Evolutionary conservation across 345 rosid species (phyloP).

Genomic region (Sapria himalayana): DNA sequence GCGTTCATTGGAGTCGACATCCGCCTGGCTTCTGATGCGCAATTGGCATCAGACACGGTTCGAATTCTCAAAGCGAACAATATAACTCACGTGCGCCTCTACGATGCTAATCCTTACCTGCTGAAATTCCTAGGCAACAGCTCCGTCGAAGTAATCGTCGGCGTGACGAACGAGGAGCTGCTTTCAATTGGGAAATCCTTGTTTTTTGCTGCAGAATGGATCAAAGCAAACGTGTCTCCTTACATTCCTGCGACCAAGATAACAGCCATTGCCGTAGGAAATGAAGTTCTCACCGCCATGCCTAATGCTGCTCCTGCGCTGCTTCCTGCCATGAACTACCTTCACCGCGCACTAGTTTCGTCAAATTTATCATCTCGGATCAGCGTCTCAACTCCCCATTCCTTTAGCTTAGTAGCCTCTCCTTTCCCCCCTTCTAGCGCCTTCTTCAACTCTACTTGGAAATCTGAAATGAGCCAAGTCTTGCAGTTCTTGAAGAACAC

Average conservation of each 20-base stretch:
- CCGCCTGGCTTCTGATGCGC: conserved; percentile 51
- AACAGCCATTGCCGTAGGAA: conserved; percentile 87
- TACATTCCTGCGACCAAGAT: conserved; percentile 80
- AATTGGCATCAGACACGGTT: conserved; percentile 49
- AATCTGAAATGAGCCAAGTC: conserved; percentile 54
- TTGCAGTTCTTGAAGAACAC: conserved; percentile 92
- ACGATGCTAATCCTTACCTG: conserved; percentile 66
- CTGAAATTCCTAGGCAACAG: conserved; percentile 72
- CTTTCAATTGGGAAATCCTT: conserved; percentile 62
- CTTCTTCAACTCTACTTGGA: conserved; percentile 51
- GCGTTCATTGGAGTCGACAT: no score
- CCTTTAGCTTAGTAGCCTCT: conserved; percentile 64
- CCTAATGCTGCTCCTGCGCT: conserved; percentile 64
- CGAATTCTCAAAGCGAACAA: conserved; percentile 30
- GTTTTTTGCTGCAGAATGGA: conserved; percentile 71
- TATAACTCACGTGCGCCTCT: conserved; percentile 77
- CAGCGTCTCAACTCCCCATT: conserved; percentile 69
- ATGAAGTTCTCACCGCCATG: conserved; percentile 56
- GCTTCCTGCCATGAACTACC: conserved; percentile 61
- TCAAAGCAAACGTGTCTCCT: conserved; percentile 58
- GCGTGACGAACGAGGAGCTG: conserved; percentile 62
- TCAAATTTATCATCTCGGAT: conserved; percentile 52
- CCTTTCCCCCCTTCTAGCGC: conserved; percentile 94
- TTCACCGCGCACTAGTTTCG: conserved; percentile 79
- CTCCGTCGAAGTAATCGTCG: conserved; percentile 61